These are phyloP conservation scores for Trichoderma koningiopsis DNA, from an alignment of 2,329 filamentous ascomycete species.

Conservation along the genomic window DNA sequence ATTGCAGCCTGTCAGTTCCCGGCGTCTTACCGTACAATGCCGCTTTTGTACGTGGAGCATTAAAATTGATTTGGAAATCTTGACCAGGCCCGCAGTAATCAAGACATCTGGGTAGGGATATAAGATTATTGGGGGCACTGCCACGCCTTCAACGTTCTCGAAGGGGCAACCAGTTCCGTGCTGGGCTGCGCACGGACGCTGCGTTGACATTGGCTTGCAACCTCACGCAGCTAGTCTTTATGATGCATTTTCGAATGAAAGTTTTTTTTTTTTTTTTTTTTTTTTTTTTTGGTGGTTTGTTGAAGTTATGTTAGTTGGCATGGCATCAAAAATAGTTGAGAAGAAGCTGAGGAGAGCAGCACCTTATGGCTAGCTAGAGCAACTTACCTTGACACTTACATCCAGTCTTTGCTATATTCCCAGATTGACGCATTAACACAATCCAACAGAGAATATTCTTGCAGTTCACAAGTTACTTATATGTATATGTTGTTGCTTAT, in stretches of 20 bases:
- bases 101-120: not conserved
- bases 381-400: too few relatives aligned
- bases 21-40: not conserved
- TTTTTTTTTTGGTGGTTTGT: too few relatives aligned
- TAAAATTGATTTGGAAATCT: not conserved
- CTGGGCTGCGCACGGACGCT: not conserved
- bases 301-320: not conserved
- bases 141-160: not conserved
- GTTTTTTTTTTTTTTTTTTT: too few relatives aligned
- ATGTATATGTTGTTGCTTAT: not conserved
- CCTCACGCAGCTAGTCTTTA: not conserved
- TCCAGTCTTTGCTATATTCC: too few relatives aligned
- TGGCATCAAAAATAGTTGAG: not conserved
- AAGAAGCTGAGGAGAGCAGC: too few relatives aligned
- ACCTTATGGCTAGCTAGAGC: too few relatives aligned
- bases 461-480: not conserved
- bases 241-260: not conserved
- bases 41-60: not conserved
- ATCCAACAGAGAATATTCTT: too few relatives aligned
- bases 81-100: not conserved
- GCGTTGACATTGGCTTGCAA: not conserved
- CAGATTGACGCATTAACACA: too few relatives aligned
- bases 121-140: not conserved
- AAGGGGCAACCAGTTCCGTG: conserved; percentile 1
- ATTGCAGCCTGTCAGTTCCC: not conserved